Percentiles rank a stretch among this genome's conserved stretches.
Evolutionary conservation across 2,329 filamentous ascomycete species (phyloP).

Genomic region (Phaeoacremonium minimum): DNA sequence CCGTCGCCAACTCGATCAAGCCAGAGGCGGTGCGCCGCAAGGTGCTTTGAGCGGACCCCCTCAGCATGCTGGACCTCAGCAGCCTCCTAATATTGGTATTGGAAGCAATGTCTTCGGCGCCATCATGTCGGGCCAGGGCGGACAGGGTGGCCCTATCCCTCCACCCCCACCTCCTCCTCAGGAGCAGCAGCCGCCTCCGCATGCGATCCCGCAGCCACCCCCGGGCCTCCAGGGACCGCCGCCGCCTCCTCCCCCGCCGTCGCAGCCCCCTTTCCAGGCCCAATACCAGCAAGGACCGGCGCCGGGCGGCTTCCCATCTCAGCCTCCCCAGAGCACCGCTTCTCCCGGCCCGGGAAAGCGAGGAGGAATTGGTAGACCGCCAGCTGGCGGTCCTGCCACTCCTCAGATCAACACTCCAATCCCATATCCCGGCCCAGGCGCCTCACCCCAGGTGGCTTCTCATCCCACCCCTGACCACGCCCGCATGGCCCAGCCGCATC

Average conservation of each 20-base stretch:
- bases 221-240: conserved; percentile 58
- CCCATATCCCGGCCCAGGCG: conserved; percentile 76
- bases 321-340: conserved; percentile 78
- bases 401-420: conserved; percentile 88
- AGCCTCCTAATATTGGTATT: conserved; percentile 85
- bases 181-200: conserved; percentile 47
- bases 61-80: conserved; percentile 73
- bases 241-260: conserved; percentile 55
- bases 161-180: conserved; percentile 65
- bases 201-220: conserved; percentile 72
- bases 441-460: conserved; percentile 76
- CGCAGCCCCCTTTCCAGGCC: conserved; percentile 68
- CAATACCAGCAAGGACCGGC: conserved; percentile 57
- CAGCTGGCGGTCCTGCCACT: conserved; percentile 70
- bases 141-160: conserved; percentile 79
- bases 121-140: conserved; percentile 86
- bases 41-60: conserved; percentile 62
- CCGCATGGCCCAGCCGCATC: conserved; percentile 46
- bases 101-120: conserved; percentile 91
- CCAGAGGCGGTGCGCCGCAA: conserved; percentile 59
- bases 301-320: conserved; percentile 71
- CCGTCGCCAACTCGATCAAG: conserved; percentile 79
- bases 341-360: conserved; percentile 82
- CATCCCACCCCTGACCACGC: conserved; percentile 73
- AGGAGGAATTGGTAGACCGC: conserved; percentile 61